These are phyloP conservation scores for Helianthus tuberosus DNA, from an alignment of 129 eudicot species.

Conservation along the genomic window DNA sequence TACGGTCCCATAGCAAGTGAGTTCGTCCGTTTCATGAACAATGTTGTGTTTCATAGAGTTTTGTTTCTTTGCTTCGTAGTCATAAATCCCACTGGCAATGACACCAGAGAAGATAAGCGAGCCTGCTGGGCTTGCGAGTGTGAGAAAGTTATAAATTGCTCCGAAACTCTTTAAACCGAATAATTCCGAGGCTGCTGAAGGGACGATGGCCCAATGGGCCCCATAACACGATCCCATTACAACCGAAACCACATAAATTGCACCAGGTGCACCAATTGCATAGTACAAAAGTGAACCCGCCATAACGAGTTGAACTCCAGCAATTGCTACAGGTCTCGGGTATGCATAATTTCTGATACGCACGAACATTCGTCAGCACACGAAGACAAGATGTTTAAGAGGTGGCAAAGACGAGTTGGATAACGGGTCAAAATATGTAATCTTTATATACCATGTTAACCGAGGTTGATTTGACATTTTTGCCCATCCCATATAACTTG, in stretches of 20 bases:
- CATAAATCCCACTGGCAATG: slow-evolving; percentile 70
- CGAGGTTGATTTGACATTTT: too few species aligned
- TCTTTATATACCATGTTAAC: too few species aligned
- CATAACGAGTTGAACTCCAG: slow-evolving; percentile 60
- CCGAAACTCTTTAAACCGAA: slow-evolving; percentile 73
- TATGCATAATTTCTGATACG: slow-evolving; percentile 53
- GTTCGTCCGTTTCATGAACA: slow-evolving; percentile 32
- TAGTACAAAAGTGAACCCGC: slow-evolving; percentile 53
- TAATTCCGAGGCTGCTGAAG: slow-evolving; percentile 72
- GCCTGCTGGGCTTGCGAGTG: slow-evolving; percentile 62
- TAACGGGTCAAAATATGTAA: too few species aligned
- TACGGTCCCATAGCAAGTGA: slow-evolving; percentile 51
- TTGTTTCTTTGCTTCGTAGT: slow-evolving; percentile 66
- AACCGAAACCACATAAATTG: slow-evolving; percentile 56
- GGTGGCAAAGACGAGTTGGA: too few species aligned
- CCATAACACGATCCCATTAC: slow-evolving; percentile 69
- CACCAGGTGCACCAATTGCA: slow-evolving; percentile 54
- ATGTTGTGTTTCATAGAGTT: background rate
- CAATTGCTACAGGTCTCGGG: slow-evolving; percentile 80
- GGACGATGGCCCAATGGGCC: slow-evolving; percentile 84
- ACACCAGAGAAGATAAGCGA: slow-evolving; percentile 74
- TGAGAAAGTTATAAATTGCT: slow-evolving; percentile 59
- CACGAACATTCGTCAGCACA: slow-evolving; percentile 2
- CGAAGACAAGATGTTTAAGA: too few species aligned
- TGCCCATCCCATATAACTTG: too few species aligned